Evolutionary conservation across 1,284 basidiomycete species (phyloP), one percentile per base, ranked within the genome.

Genomic region (Marasmius fiardii): DNA sequence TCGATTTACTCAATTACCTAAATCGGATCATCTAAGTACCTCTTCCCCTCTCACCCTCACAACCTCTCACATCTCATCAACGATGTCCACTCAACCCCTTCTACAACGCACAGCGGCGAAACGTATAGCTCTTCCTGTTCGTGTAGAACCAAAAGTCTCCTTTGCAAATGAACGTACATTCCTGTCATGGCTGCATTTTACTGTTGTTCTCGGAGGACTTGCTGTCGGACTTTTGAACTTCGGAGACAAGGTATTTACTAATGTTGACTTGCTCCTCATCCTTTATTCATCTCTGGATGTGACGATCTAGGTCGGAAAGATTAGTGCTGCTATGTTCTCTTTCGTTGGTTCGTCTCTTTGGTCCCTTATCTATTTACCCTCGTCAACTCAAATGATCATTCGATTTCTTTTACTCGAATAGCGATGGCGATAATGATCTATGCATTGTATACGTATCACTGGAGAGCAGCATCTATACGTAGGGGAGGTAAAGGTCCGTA

Each of bases 351-450:
- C 66, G 92, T 79, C 56, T 20, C 10, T 31, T 31, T 44, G 45
- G 37, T 33, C 53, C 33, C 50, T 44, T 39, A 49, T 28, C 57
- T 16, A 24, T 53, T 52, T 64, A 41, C 65, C 34, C 24, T 53
- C 21, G 43, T 43, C 24, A n/a, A 21, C 43, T 51, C 51, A 44
- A 12, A 53, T 53, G 52, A 44, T 24, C 31, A n/a, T n/a, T n/a
- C n/a, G n/a, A n/a, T n/a, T n/a, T n/a, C 24, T 34, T 54, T 51
- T 44, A 37, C 31, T 49, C 18, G 23, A 44, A 4, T 65, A 96
- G 95, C 96, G 41, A 93, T 98, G 86, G 92, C 86, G 12, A 94
- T 98, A 62, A 98, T 98, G 96, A 71, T 94, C 31, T 98, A 98
- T 71, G 96, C 97, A 1, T 75, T 99, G 18, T 90, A 91, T 63